Base-by-base conservation (phyloP, 2,329 filamentous ascomycete genomes). In the Cordyceps cicadae region DNA sequence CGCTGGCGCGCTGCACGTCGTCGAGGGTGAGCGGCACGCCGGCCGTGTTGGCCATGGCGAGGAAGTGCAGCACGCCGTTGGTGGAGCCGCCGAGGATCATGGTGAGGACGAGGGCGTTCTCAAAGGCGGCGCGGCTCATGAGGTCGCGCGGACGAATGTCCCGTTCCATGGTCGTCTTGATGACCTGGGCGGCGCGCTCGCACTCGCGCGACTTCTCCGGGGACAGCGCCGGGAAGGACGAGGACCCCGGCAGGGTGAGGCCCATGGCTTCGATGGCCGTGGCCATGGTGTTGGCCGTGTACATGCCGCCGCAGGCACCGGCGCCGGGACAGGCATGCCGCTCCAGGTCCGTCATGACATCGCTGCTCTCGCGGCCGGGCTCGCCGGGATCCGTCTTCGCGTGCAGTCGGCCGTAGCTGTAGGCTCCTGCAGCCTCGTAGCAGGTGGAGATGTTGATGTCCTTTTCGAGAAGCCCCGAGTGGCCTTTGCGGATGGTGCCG, bases 11-110 rank as follows among this genome's bases (percentile, higher is more conserved):
- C 71, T 92, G 88, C 68, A 96, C 82, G 72, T 96, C 92, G 71
- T 94, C 89, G 41, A 96, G 77, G 0, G 86, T 88, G 14, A 96
- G 79, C 34, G 82, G 77, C 1, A 96, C 87, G 64, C 87, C 88
- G 41, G 91, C 92, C 0, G 90, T 90, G 69, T 89, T 87, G 46
- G 92, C 92, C 87, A 96, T 96, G 67, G 92, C 92, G 53, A 96
- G 83, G 70, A 95, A 87, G 72, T 96, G 92, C 59, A 96, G 81
- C 3, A 96, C 89, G 39, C 89, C 89, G 72, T 96, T 96, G 60
- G 92, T 96, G 55, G 87, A 91, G 58, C 92, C 92, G 58, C 92
- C 92, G n/a, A 96, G 81, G 3, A 90, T 87, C 89, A 95, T 96
- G 71, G 91, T 94, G 73, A 96, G 85, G 1, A 93, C 88, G 21